These are phyloP conservation scores for Mycosphaerella arachidis DNA, from an alignment of 2,329 filamentous ascomycete genomes.

Conservation along the genomic window DNA sequence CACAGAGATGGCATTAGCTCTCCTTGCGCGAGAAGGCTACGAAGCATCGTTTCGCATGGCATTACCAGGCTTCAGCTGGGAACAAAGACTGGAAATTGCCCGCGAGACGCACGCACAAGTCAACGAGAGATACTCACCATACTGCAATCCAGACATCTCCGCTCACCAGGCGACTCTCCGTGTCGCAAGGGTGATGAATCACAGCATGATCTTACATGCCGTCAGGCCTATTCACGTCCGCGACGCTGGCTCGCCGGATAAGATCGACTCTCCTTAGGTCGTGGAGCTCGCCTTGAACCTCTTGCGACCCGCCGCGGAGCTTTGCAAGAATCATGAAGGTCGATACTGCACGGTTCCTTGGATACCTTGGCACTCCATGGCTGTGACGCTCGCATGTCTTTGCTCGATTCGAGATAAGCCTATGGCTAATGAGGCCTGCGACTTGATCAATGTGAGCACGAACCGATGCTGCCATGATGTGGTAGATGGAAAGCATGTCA, in stretches of 20 bases:
- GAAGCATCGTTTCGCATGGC: neutral
- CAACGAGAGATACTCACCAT: neutral
- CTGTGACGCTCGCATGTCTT: neutral
- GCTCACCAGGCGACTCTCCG: neutral
- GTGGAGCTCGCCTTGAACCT: neutral
- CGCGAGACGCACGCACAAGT: neutral
- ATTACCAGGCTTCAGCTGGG: neutral
- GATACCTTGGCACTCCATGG: neutral
- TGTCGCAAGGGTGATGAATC: neutral
- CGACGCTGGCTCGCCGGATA: neutral
- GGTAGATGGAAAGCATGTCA: slow-evolving; percentile 31
- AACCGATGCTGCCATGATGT: neutral
- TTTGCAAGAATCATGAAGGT: neutral
- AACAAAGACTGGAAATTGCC: neutral
- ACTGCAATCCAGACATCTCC: neutral
- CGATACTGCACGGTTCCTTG: neutral
- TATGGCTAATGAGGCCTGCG: neutral
- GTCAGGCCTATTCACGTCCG: neutral
- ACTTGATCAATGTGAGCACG: neutral
- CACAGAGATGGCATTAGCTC: neutral
- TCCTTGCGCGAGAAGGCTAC: neutral
- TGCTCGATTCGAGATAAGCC: neutral
- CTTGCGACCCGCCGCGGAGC: neutral
- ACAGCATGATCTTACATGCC: neutral
- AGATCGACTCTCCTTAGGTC: neutral